Evolutionary conservation across 192 early-diverging fungal genomes (phyloP), one percentile per base, ranked within the genome.

Genomic region (Lunasporangiospora selenospora): DNA sequence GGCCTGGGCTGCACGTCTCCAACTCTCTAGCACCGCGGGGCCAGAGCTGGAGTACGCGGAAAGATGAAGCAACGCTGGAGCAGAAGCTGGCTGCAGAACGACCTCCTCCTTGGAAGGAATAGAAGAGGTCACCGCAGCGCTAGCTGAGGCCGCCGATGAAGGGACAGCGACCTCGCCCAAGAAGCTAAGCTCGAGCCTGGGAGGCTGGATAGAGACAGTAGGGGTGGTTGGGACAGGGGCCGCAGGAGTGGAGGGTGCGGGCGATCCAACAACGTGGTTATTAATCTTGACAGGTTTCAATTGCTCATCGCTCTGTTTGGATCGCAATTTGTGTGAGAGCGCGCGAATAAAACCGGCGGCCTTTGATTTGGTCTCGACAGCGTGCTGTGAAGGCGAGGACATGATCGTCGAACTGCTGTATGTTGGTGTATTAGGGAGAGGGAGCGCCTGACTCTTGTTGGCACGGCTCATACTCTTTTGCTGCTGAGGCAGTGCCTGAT

Each of bases 181-280:
- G 40, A 73, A 73, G 44, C 60, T 73, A 48, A 73, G 69, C 30
- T 73, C 69, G 21, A 73, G 55, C 13, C 69, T 59, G 4, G 69
- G 69, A 33, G 69, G 69, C 42, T 73, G 69, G 18, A 63, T 63
- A n/a, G 69, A 58, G 7, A 73, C 59, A 15, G 52, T 12, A 13
- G 60, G 69, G 11, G 69, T 34, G n/a, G n/a, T n/a, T n/a, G n/a
- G n/a, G n/a, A n/a, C n/a, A n/a, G n/a, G n/a, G n/a, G n/a, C n/a
- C n/a, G n/a, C n/a, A n/a, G n/a, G n/a, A 16, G 30, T 29, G 6
- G 67, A 19, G 15, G 33, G 4, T 52, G 50, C 29, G 34, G 53
- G 46, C 27, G 64, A 7, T 32, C 36, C 38, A 18, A 71, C 54
- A 30, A 58, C 60, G 10, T 73, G 69, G 16, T 73, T 63, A 31